Percentiles rank a stretch among this genome's conserved stretches.
Conservation (phyloP, 2,329 filamentous ascomycete species). For the Monosporascus sp. region DNA sequence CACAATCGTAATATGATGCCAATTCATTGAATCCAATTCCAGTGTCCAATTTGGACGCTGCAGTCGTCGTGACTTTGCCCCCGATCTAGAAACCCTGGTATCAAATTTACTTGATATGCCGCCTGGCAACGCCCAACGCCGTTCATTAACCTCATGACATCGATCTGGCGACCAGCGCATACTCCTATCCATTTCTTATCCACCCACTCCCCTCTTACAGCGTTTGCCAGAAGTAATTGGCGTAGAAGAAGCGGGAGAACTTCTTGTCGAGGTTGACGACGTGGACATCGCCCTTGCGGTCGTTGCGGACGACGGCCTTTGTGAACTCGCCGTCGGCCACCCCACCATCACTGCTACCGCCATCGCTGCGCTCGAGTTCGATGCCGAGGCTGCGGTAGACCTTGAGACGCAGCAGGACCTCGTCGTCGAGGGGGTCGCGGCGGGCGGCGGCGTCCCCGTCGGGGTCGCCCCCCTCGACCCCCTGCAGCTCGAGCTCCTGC, state of each 20-base stretch:
- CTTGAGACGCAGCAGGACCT: conserved; percentile 71
- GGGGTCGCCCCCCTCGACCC: conserved; percentile 62
- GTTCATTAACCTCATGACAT: conserved; percentile 1
- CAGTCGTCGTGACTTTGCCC: too few relatives aligned
- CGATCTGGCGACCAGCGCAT: not conserved
- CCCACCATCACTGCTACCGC: not conserved
- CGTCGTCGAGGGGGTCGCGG: conserved; percentile 51
- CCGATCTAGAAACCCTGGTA: conserved; percentile 9
- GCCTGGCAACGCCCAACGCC: conserved; percentile 14
- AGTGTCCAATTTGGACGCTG: too few relatives aligned
- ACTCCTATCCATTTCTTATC: not conserved
- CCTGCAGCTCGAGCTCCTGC: conserved; percentile 80
- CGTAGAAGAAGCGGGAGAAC: conserved; percentile 86
- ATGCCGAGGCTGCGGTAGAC: conserved; percentile 90
- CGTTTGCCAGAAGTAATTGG: conserved; percentile 93
- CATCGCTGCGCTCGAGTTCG: conserved; percentile 72
- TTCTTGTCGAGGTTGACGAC: conserved; percentile 92
- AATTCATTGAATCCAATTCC: too few relatives aligned
- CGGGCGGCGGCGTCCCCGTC: conserved; percentile 24
- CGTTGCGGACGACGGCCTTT: conserved; percentile 80
- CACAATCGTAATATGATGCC: too few relatives aligned
- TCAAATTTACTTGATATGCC: not conserved
- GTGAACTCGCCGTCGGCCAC: conserved; percentile 65
- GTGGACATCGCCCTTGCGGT: conserved; percentile 83
- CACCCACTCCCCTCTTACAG: conserved; percentile 45